Percentiles rank a stretch among this genome's conserved stretches.
Conservation (phyloP, 75 land plant species). For the Isoetes taiwanensis region DNA sequence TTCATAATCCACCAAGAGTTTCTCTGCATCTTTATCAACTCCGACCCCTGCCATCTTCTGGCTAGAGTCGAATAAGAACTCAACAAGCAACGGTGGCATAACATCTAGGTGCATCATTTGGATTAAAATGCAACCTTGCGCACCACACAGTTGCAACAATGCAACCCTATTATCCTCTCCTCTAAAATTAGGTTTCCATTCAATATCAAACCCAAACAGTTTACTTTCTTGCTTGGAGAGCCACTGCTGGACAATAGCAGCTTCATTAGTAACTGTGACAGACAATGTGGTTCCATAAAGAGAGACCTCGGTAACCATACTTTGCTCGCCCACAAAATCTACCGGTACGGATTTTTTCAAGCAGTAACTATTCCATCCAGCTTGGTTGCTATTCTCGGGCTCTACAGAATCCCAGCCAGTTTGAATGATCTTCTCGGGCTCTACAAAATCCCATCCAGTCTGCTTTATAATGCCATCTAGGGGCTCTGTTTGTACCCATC, state of each 20-base stretch:
- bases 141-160: constrained; percentile 56
- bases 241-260: constrained; percentile 20
- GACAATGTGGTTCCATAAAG: too few species aligned
- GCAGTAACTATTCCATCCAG: too few species aligned
- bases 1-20: constrained; percentile 28
- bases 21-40: constrained; percentile 30
- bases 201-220: constrained; percentile 58
- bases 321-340: too few species aligned
- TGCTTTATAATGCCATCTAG: too few species aligned
- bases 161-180: constrained; percentile 46
- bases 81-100: constrained; percentile 25
- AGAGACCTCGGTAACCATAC: too few species aligned
- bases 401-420: too few species aligned
- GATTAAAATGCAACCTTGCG: constrained; percentile 46
- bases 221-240: constrained; percentile 11
- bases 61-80: constrained; percentile 27
- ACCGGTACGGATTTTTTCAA: too few species aligned
- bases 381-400: too few species aligned
- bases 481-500: too few species aligned
- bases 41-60: constrained; percentile 63
- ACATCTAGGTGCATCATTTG: constrained; percentile 38
- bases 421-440: too few species aligned
- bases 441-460: too few species aligned
- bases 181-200: constrained; percentile 55
- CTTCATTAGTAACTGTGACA: constrained; percentile 24